Percentiles rank a stretch among this genome's conserved stretches.
phyloP scores from a whole-genome alignment of 805 yeast genomes.

The Saturnispora quitensis region DNA sequence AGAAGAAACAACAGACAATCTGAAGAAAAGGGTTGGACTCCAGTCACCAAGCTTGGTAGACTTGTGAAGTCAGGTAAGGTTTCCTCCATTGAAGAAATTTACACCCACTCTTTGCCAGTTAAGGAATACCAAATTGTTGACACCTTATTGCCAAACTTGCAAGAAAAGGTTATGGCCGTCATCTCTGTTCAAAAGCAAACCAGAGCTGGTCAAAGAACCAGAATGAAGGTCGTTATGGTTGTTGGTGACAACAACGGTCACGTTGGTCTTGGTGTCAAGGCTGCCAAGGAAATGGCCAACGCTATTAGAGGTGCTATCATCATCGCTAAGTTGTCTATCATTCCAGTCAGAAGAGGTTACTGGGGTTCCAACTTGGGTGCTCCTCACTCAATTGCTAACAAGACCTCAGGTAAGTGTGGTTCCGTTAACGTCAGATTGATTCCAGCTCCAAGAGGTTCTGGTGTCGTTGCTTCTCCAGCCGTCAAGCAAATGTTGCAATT shows the following conservation, averaged over 20 bases:
- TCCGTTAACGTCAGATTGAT: constrained; percentile 96
- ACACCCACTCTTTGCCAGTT: constrained; percentile 98
- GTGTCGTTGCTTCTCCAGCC: constrained; percentile 99
- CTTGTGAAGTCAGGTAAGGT: constrained; percentile 98
- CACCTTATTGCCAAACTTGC: constrained; percentile 87
- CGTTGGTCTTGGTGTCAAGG: constrained; percentile 99
- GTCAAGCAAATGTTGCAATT: constrained; percentile 98
- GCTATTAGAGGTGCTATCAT: constrained; percentile 99
- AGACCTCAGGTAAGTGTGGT: constrained; percentile 99
- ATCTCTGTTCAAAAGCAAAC: constrained; percentile 99
- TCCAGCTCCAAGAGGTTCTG: constrained; percentile 99
- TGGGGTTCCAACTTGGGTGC: constrained; percentile 99
- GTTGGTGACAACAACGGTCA: constrained; percentile 99
- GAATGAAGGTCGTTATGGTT: constrained; percentile 99
- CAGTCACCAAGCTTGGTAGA: constrained; percentile 99
- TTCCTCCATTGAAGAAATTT: constrained; percentile 93
- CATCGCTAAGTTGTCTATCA: constrained; percentile 97
- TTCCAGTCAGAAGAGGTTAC: constrained; percentile 99
- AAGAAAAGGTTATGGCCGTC: constrained; percentile 99
- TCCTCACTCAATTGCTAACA: constrained; percentile 97
- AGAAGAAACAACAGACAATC: constrained; percentile 62
- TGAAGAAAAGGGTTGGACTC: constrained; percentile 99
- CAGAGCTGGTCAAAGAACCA: constrained; percentile 99
- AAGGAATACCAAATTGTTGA: constrained; percentile 99
- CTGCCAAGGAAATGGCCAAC: constrained; percentile 99